Base-by-base conservation (phyloP, 495 filamentous ascomycete genomes). In the Chaetomidium leptoderma region DNA sequence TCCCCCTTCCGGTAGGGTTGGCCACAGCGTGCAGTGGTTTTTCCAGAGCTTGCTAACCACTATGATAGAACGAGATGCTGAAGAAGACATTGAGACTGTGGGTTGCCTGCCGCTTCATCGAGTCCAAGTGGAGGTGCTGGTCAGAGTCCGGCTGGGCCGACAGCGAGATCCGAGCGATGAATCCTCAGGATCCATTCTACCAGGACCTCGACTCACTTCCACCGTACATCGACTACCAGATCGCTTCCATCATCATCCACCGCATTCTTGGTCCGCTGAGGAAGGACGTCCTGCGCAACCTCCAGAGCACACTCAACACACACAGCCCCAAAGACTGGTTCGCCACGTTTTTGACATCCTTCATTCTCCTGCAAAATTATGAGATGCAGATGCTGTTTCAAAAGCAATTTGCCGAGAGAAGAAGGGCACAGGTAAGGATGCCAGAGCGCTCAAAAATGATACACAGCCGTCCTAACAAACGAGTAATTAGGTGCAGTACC, bases 301-400 rank as follows among this genome's bases (percentile, higher is more conserved):
- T 74, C 0, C 69, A 74, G 51, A 30, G 24, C 14, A 65, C 69
- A 0, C 52, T 74, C 57, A 65, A 67, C 57, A 60, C 58, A 0
- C 68, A 73, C 63, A 70, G 62, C n/a, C 61, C 72, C 6, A 61
- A 63, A 32, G 67, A 72, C 26, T 74, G 72, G 72, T 73, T 65
- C 52, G 44, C 59, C 21, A 69, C 69, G 6, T 74, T 74, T 35
- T 36, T 74, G 26, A 64, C 62, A 10, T 66, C 56, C 1, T 74
- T 74, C 47, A 71, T 74, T 37, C 60, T 74, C 32, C 61, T 74
- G n/a, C 71, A 74, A 40, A 74, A 74, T 52, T 74, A 73, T 54
- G 72, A 73, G 44, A 66, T 71, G 55, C 66, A 70, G 48, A 66
- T 70, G 61, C 48, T 58, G 4, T 72, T 72, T 45, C 69, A 73